Evolutionary conservation across 164 flowering plant species (phyloP).

Genomic region (Liriodendron chinense): DNA sequence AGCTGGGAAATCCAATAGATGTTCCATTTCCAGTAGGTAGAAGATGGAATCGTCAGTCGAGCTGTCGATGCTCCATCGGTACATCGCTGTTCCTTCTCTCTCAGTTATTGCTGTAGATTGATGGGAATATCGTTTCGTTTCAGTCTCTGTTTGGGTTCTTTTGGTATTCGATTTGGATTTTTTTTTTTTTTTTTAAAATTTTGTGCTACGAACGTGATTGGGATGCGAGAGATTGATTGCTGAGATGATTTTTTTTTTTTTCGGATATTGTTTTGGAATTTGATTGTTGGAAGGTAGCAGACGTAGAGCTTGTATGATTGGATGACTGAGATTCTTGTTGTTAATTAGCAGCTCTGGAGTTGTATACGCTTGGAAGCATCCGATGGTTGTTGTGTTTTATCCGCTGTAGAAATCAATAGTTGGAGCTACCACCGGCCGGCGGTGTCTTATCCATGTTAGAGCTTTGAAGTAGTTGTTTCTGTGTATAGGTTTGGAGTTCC

Average conservation of each 20-base stretch:
- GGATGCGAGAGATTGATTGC: neutral
- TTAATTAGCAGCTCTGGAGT: neutral
- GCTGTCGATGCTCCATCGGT: constrained; percentile 18
- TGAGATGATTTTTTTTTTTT: neutral
- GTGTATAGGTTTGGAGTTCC: neutral
- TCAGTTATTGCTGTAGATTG: neutral
- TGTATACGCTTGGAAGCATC: neutral
- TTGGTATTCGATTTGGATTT: neutral
- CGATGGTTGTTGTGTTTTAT: neutral
- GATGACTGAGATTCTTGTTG: neutral
- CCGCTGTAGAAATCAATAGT: neutral
- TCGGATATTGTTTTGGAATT: neutral
- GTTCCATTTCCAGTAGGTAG: neutral
- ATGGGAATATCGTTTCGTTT: neutral
- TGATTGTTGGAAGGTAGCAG: neutral
- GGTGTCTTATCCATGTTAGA: neutral
- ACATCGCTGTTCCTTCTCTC: neutral
- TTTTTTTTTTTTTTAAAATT: neutral
- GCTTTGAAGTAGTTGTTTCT: neutral
- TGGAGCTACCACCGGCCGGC: neutral
- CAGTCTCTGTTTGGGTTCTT: neutral
- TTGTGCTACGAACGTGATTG: neutral
- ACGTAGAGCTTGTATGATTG: neutral
- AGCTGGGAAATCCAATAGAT: neutral
- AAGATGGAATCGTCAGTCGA: constrained; percentile 6